A percentile compares a stretch with the other conserved stretches of the same genome.
These are phyloP conservation scores for Candida taoyuanica DNA, from an alignment of 805 yeast species.

Conservation along the genomic window DNA sequence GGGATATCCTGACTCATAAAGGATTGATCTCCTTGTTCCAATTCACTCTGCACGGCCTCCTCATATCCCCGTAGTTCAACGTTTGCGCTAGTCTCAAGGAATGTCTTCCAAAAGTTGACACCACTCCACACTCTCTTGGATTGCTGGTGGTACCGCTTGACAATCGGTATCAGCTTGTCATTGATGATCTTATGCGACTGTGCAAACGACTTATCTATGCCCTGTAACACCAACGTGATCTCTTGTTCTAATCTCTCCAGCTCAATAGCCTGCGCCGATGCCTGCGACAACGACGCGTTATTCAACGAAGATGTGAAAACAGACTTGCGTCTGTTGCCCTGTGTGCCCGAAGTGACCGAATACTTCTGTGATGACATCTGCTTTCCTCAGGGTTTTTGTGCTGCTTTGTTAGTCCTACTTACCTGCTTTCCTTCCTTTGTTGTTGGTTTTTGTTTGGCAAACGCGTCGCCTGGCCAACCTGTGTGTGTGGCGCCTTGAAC, in stretches of 20 bases:
- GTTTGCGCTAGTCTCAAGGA: conserved; percentile 71
- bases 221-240: conserved; percentile 71
- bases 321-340: conserved; percentile 24
- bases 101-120: conserved; percentile 69
- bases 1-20: neutral
- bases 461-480: conserved; percentile 2
- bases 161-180: conserved; percentile 62
- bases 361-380: conserved; percentile 25
- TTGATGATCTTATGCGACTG: conserved; percentile 63
- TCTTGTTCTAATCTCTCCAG: conserved; percentile 73
- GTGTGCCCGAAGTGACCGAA: conserved; percentile 14
- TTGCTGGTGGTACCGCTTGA: conserved; percentile 53
- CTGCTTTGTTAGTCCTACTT: too few relatives aligned
- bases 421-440: neutral
- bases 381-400: too few relatives aligned
- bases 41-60: conserved; percentile 28
- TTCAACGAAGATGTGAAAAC: conserved; percentile 20
- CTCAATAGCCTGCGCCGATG: conserved; percentile 25
- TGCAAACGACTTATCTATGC: conserved; percentile 70
- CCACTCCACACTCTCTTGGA: conserved; percentile 62
- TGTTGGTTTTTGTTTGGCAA: neutral
- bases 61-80: conserved; percentile 55
- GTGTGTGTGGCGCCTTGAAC: too few relatives aligned
- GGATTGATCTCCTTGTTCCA: conserved; percentile 1
- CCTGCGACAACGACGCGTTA: conserved; percentile 16